These are phyloP conservation scores for Rutstroemia sp. DNA, from an alignment of 2,329 filamentous ascomycete genomes.

Conservation along the genomic window DNA sequence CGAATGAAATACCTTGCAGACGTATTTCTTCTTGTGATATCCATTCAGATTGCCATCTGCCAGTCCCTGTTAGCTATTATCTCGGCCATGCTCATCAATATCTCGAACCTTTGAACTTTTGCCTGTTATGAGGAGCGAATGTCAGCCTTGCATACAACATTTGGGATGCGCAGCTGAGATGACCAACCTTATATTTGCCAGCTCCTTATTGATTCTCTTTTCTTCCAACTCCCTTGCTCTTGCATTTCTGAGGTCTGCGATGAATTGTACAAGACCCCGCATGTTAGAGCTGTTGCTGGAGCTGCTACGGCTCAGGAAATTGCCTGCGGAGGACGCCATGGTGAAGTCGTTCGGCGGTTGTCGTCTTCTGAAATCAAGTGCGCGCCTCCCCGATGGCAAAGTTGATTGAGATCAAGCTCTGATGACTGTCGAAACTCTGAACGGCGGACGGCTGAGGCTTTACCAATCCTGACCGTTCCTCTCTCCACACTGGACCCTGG, in stretches of 20 bases:
- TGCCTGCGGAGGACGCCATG: constrained; percentile 34
- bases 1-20: constrained; percentile 67
- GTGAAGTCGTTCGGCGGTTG: background rate
- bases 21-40: constrained; percentile 99
- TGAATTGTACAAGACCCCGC: constrained; percentile 92
- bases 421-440: background rate
- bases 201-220: constrained; percentile 98
- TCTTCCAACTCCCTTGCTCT: constrained; percentile 92
- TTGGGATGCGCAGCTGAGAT: constrained; percentile 2
- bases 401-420: background rate
- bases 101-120: constrained; percentile 80
- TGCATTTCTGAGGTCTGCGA: constrained; percentile 91
- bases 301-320: constrained; percentile 60
- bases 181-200: constrained; percentile 83
- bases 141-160: constrained; percentile 17
- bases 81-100: background rate
- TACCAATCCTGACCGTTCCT: background rate
- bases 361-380: background rate
- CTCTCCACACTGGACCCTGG: background rate
- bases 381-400: background rate
- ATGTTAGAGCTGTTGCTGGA: constrained; percentile 57
- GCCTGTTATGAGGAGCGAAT: constrained; percentile 38
- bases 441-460: background rate
- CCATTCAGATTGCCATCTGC: constrained; percentile 80
- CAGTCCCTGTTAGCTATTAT: constrained; percentile 13